Evolutionary conservation across 2,329 filamentous ascomycete species (phyloP).

Genomic region (Pseudopithomyces maydicus): DNA sequence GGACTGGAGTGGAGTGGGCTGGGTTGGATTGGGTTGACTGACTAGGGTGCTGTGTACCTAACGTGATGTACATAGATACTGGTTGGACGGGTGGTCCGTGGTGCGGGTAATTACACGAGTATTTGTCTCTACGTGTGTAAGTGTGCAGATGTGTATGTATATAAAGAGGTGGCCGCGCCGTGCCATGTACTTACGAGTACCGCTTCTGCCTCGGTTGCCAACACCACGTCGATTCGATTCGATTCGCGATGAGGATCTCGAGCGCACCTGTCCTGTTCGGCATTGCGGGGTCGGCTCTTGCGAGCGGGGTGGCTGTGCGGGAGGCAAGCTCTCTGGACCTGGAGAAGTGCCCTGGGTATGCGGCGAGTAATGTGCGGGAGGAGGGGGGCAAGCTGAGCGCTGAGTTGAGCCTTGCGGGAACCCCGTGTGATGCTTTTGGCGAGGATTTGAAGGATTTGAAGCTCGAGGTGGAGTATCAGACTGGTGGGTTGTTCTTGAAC

Average conservation of each 20-base stretch:
- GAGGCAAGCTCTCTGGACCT: slow-evolving; percentile 27
- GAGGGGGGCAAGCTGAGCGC: slow-evolving; percentile 65
- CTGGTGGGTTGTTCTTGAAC: slow-evolving; percentile 62
- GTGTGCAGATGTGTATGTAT: too few relatives aligned
- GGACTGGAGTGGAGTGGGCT: too few relatives aligned
- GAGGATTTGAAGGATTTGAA: slow-evolving; percentile 60
- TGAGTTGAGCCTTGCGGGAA: slow-evolving; percentile 69
- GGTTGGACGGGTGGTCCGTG: too few relatives aligned
- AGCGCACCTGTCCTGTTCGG: slow-evolving; percentile 29
- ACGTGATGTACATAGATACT: too few relatives aligned
- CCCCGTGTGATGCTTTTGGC: slow-evolving; percentile 66
- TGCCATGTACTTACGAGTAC: too few relatives aligned
- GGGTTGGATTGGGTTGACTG: too few relatives aligned
- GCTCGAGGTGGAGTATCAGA: slow-evolving; percentile 65
- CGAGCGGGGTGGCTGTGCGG: slow-evolving; percentile 20
- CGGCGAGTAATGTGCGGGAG: slow-evolving; percentile 62
- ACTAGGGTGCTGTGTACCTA: too few relatives aligned
- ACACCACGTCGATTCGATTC: too few relatives aligned
- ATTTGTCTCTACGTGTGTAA: too few relatives aligned
- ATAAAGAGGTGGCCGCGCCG: too few relatives aligned
- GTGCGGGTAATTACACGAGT: too few relatives aligned
- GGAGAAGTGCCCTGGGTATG: slow-evolving; percentile 68
- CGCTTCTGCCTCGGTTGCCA: too few relatives aligned
- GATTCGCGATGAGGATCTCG: slow-evolving; percentile 32
- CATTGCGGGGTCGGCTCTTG: slow-evolving; percentile 24